Percentiles rank a stretch among this genome's conserved stretches.
These are phyloP conservation scores for Pseudozyma thailandica DNA, from an alignment of 1,284 basidiomycete species.

Conservation along the genomic window DNA sequence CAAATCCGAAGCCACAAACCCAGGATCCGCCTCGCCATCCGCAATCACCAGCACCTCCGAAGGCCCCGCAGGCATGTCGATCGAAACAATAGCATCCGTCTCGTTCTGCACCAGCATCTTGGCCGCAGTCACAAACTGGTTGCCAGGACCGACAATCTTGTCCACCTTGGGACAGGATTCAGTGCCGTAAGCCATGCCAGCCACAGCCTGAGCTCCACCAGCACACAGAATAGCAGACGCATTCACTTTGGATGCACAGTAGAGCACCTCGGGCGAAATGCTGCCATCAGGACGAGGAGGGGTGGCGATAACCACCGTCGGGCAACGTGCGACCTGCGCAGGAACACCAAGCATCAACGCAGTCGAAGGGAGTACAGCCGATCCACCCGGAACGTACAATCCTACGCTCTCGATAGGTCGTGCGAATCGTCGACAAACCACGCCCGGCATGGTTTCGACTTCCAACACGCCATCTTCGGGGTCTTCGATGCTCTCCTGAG, in stretches of 20 bases:
- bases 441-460: conserved; percentile 98
- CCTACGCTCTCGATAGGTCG: conserved; percentile 94
- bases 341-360: conserved; percentile 98
- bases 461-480: conserved; percentile 74
- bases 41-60: conserved; percentile 77
- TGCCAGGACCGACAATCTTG: conserved; percentile 96
- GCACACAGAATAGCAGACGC: conserved; percentile 69
- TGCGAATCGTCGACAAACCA: conserved; percentile 78
- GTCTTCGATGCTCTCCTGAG: conserved; percentile 69
- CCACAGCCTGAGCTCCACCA: conserved; percentile 97
- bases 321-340: conserved; percentile 95
- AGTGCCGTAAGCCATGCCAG: conserved; percentile 96
- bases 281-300: conserved; percentile 76
- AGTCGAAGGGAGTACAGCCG: conserved; percentile 93
- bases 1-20: conserved; percentile 94
- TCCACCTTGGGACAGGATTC: conserved; percentile 97
- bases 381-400: conserved; percentile 96
- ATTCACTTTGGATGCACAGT: conserved; percentile 63
- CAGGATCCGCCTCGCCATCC: conserved; percentile 83
- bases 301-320: conserved; percentile 90
- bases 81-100: conserved; percentile 93
- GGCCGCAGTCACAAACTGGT: conserved; percentile 99
- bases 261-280: conserved; percentile 66
- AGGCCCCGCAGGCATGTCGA: conserved; percentile 99
- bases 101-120: conserved; percentile 99